Evolutionary conservation across 345 rosid genomes (phyloP).

Genomic region (Eucalyptus lansdowneana): DNA sequence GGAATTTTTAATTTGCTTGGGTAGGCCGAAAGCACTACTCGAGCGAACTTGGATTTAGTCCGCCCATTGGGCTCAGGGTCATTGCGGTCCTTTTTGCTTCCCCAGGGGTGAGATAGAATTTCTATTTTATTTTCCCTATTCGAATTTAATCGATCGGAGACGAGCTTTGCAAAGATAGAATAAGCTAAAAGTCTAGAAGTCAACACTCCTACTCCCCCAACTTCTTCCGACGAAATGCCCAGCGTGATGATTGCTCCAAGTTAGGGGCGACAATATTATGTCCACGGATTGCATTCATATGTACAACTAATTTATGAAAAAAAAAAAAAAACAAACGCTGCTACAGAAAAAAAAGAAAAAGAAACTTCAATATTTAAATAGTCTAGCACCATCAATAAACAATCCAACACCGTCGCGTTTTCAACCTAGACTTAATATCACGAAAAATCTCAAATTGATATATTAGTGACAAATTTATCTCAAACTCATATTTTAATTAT

Average conservation of each 20-base stretch:
- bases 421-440: fast-evolving
- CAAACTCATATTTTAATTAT: fast-evolving
- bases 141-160: neutral
- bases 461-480: fast-evolving
- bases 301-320: neutral
- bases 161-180: too few relatives aligned
- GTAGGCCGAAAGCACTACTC: neutral
- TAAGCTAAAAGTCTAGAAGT: too few relatives aligned
- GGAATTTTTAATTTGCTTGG: neutral
- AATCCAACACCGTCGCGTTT: fast-evolving
- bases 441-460: fast-evolving
- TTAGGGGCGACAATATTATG: neutral
- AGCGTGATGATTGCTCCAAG: neutral
- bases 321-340: fast-evolving
- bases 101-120: neutral
- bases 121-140: neutral
- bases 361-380: neutral
- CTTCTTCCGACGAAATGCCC: neutral
- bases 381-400: neutral
- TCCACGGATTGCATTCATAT: neutral
- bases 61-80: neutral
- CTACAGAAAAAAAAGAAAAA: neutral
- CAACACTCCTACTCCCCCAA: too few relatives aligned
- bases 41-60: neutral
- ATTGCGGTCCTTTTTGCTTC: neutral